A percentile compares a stretch with the other conserved stretches of the same genome.
Conservation (phyloP, 768 basidiomycete species). For the Kondoa subrosea region DNA sequence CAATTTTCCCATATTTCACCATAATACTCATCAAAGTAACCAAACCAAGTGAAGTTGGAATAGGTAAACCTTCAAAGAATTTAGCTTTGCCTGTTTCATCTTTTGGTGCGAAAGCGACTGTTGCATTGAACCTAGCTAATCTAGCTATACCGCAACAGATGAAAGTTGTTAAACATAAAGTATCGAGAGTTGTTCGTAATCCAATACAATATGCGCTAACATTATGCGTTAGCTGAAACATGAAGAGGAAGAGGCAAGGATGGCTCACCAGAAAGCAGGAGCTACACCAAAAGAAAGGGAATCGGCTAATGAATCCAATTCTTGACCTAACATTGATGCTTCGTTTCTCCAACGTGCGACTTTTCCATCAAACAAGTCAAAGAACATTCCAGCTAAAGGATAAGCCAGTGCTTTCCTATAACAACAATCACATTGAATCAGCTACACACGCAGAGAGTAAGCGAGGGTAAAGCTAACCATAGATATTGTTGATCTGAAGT, state of each 20-base stretch:
- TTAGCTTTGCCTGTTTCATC: slow-evolving; percentile 67
- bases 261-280: slow-evolving; percentile 52
- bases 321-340: slow-evolving; percentile 87
- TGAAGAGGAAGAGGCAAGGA: neutral
- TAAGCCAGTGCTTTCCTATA: slow-evolving; percentile 54
- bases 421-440: neutral
- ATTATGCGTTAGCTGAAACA: neutral
- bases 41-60: slow-evolving; percentile 70
- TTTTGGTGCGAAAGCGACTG: slow-evolving; percentile 83
- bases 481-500: slow-evolving; percentile 62
- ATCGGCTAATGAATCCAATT: slow-evolving; percentile 91
- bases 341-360: slow-evolving; percentile 95
- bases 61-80: slow-evolving; percentile 96
- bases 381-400: slow-evolving; percentile 85
- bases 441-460: neutral
- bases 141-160: slow-evolving; percentile 93
- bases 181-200: slow-evolving; percentile 78
- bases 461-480: slow-evolving; percentile 37
- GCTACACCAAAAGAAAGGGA: slow-evolving; percentile 96
- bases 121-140: slow-evolving; percentile 95
- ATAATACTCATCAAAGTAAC: slow-evolving; percentile 66
- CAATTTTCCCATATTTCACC: slow-evolving; percentile 29
- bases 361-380: slow-evolving; percentile 95
- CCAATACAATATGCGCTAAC: slow-evolving; percentile 61
- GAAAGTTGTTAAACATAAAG: slow-evolving; percentile 66